Conservation (phyloP, 202 grass and related monocot genomes). For the Hordeum pubiflorum region DNA sequence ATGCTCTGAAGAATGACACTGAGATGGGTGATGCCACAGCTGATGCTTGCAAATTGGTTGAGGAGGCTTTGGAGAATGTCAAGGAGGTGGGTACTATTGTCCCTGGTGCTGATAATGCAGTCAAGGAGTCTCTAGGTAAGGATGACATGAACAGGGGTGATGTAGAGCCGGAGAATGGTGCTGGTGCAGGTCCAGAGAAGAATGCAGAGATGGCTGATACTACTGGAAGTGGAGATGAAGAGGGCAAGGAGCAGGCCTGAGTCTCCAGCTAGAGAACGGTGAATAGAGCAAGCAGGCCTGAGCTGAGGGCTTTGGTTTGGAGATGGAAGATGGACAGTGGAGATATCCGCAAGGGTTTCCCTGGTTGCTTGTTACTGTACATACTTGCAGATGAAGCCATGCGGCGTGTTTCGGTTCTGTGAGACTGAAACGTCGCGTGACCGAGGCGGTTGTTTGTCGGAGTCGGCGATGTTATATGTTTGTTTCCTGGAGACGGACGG, state of each 20-base stretch:
- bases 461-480: not conserved
- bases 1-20: not conserved
- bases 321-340: not conserved
- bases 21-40: not conserved
- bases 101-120: constrained; percentile 16
- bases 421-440: not conserved
- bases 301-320: not conserved
- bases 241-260: not conserved
- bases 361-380: constrained; percentile 17
- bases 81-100: not conserved
- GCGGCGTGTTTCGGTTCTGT: not conserved
- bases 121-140: not conserved
- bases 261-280: not conserved
- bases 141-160: not conserved
- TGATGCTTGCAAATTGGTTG: not conserved
- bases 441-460: not conserved
- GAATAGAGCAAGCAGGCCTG: not conserved
- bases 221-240: not conserved
- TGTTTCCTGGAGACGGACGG: not conserved
- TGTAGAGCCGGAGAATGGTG: not conserved
- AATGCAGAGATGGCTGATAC: not conserved
- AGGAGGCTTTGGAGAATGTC: not conserved
- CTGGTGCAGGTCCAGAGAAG: not conserved
- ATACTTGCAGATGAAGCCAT: constrained; percentile 20
- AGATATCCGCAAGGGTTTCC: not conserved